Evolutionary conservation across 805 yeast genomes (phyloP), one percentile per base, ranked within the genome.

Genomic region (Candida krabiensis): DNA sequence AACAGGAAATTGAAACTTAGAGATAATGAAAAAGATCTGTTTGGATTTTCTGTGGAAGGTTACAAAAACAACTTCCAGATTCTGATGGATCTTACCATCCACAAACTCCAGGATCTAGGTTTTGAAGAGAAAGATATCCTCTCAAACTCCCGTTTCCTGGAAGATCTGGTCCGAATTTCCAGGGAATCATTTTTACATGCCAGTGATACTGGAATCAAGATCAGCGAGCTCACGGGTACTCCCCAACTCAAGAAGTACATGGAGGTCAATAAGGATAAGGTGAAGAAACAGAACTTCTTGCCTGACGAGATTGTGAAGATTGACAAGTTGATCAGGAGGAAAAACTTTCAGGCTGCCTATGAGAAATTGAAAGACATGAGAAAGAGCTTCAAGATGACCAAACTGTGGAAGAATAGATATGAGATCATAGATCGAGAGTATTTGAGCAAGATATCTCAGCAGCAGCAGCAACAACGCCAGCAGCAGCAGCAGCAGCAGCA

Each of bases 401-500:
- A 53, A 37, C 47, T 68, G 41, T 72, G 65, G 53, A 61, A 50
- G 26, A 54, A 47, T 33, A 61, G 71, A 31, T 53, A 51, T 49
- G 56, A 44, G 9, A 53, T 28, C 7, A 30, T 50, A 7, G 47
- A 47, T n/a, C 23, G 27, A 18, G 41, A 43, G 24, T 29, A 39
- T 21, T 32, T 55, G n/a, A 59, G 74, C 11, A 62, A 58, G 14
- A 58, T 60, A 9, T 57, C 58, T 19, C 63, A 64, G 52, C 43
- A 66, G 57, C 41, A 64, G 40, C 66, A 63, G 37, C 65, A 63
- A 19, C 63, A 59, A 23, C 70, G 66, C 25, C 66, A 63, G 27
- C 73, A 67, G 34, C 69, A 66, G 23, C 71, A 70, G 19, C 75
- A 70, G 26, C 75, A 73, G 26, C 76, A 69, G 14, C 73, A 71